Evolutionary conservation across 306 rosid genomes (phyloP).

Genomic region (Urtica urens): DNA sequence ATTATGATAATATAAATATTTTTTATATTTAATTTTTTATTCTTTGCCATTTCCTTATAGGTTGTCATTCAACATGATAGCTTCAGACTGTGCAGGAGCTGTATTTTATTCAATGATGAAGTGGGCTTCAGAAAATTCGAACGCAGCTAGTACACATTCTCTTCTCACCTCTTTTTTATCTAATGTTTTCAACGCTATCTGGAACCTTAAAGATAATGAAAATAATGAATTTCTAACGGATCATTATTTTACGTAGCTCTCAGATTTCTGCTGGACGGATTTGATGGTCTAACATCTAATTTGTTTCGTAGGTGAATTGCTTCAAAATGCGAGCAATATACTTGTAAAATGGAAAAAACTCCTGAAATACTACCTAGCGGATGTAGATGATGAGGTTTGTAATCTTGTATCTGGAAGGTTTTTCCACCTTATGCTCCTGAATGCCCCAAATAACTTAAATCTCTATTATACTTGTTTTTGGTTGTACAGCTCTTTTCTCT

Average conservation of each 20-base stretch:
- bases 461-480: too few relatives aligned
- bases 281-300: slow-evolving; percentile 3
- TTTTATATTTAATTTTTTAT: too few relatives aligned
- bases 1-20: too few relatives aligned
- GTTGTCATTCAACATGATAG: slow-evolving; percentile 66
- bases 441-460: too few relatives aligned
- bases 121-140: slow-evolving; percentile 45
- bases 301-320: slow-evolving; percentile 45
- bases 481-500: too few relatives aligned
- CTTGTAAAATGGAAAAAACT: slow-evolving; percentile 60
- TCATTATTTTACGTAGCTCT: background rate
- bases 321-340: slow-evolving; percentile 33
- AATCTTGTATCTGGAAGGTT: too few relatives aligned
- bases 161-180: slow-evolving; percentile 8
- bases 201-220: background rate
- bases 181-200: background rate
- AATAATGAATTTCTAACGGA: background rate
- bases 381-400: slow-evolving; percentile 83
- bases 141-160: slow-evolving; percentile 45
- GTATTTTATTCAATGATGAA: slow-evolving; percentile 76
- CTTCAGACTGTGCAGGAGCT: slow-evolving; percentile 93
- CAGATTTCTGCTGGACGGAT: background rate
- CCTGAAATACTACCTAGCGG: slow-evolving; percentile 61
- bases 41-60: slow-evolving; percentile 28
- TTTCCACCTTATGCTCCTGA: too few relatives aligned